Conservation (phyloP, 2,329 filamentous ascomycete genomes). For the Aschersonia sp. region DNA sequence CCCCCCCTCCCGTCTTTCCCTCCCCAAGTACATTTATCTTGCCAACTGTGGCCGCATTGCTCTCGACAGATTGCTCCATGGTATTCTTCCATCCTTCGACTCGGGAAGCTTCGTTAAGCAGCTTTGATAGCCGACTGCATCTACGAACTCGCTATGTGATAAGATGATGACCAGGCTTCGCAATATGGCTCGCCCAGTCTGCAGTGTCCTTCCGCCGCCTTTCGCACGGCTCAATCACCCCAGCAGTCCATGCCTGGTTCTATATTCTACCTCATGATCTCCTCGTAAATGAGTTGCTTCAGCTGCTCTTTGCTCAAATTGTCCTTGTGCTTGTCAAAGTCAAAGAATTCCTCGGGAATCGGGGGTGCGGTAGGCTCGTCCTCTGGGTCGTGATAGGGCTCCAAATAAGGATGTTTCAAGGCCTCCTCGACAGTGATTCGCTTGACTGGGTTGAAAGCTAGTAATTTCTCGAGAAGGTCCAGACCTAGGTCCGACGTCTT, state of each 20-base stretch:
- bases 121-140: no score
- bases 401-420: slow-evolving; percentile 91
- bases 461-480: slow-evolving; percentile 84
- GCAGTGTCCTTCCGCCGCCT: no score
- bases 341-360: slow-evolving; percentile 98
- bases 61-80: no score
- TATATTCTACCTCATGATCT: slow-evolving; percentile 57
- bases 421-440: slow-evolving; percentile 96
- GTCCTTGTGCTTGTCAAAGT: slow-evolving; percentile 99
- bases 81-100: no score
- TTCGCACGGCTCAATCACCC: not conserved
- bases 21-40: no score
- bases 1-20: no score
- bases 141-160: no score
- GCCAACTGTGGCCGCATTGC: no score
- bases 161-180: no score
- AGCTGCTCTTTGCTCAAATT: slow-evolving; percentile 95
- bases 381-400: slow-evolving; percentile 97
- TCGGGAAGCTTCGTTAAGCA: no score
- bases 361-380: slow-evolving; percentile 94
- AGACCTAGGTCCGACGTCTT: slow-evolving; percentile 97
- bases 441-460: slow-evolving; percentile 98
- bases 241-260: not conserved
- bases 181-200: no score
- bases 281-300: slow-evolving; percentile 93